Percentiles rank a stretch among this genome's conserved stretches.
Evolutionary conservation across 1,284 basidiomycete genomes (phyloP).

Genomic region (Ustilago trichophora): DNA sequence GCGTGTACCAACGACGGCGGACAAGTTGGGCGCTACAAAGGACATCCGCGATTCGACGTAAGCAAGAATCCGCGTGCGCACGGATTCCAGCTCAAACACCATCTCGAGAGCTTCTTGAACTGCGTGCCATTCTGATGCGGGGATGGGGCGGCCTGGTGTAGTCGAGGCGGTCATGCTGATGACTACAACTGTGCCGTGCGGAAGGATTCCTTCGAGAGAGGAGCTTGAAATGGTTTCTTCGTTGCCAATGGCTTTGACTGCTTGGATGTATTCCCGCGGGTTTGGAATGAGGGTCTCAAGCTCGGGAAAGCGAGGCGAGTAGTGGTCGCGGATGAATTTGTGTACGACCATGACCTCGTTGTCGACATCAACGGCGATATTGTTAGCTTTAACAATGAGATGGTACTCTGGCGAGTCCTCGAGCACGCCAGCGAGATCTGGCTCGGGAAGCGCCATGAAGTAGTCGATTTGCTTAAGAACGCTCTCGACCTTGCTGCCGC

Average conservation of each 20-base stretch:
- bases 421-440: slow-evolving; percentile 77
- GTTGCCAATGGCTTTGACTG: slow-evolving; percentile 88
- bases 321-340: slow-evolving; percentile 99
- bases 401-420: slow-evolving; percentile 95
- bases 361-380: slow-evolving; percentile 96
- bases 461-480: slow-evolving; percentile 81
- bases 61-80: slow-evolving; percentile 88
- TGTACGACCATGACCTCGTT: slow-evolving; percentile 97
- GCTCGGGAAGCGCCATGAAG: slow-evolving; percentile 79
- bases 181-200: slow-evolving; percentile 92
- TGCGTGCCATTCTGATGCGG: slow-evolving; percentile 78
- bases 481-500: slow-evolving; percentile 80
- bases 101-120: slow-evolving; percentile 87
- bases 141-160: slow-evolving; percentile 79
- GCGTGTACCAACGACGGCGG: slow-evolving; percentile 94
- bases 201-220: slow-evolving; percentile 80
- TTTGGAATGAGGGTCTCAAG: slow-evolving; percentile 93
- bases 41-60: slow-evolving; percentile 99
- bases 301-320: slow-evolving; percentile 93
- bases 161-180: slow-evolving; percentile 91
- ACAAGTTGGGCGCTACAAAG: slow-evolving; percentile 95
- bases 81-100: slow-evolving; percentile 84
- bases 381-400: slow-evolving; percentile 96
- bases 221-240: slow-evolving; percentile 79
- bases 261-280: slow-evolving; percentile 89